phyloP scores from a whole-genome alignment of 768 basidiomycete genomes.

The Kwoniella bestiolae region DNA sequence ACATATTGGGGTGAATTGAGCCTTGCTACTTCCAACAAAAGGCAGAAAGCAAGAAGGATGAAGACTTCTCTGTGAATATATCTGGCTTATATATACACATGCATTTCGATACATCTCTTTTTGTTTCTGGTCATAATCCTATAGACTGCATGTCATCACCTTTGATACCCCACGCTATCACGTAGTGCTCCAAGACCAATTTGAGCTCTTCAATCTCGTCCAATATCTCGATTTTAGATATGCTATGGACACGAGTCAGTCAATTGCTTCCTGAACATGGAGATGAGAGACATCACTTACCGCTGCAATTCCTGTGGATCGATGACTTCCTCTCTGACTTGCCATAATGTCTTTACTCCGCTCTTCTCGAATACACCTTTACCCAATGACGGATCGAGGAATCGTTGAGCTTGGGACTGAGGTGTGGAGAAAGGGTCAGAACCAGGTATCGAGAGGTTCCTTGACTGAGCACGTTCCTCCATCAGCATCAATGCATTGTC shows the following conservation, averaged over 20 bases:
- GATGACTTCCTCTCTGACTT: constrained; percentile 64
- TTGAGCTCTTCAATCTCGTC: constrained; percentile 96
- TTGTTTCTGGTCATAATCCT: neutral
- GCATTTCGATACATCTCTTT: neutral
- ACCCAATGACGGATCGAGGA: constrained; percentile 57
- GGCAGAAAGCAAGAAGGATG: too few relatives aligned
- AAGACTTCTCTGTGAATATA: neutral
- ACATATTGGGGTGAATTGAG: too few relatives aligned
- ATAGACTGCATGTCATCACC: constrained; percentile 16
- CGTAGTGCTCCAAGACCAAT: constrained; percentile 86
- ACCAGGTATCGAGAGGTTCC: constrained; percentile 76
- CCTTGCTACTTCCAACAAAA: too few relatives aligned
- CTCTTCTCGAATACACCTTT: constrained; percentile 63
- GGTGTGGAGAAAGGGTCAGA: constrained; percentile 67
- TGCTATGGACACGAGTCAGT: constrained; percentile 60
- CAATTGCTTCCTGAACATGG: neutral
- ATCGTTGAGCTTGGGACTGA: constrained; percentile 66
- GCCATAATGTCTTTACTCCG: constrained; percentile 69
- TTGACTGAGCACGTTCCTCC: too few relatives aligned
- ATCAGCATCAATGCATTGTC: too few relatives aligned
- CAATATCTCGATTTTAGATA: constrained; percentile 78
- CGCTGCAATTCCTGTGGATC: constrained; percentile 47
- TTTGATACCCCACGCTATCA: constrained; percentile 72
- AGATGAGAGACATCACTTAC: constrained; percentile 47
- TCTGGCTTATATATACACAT: constrained; percentile 4